Evolutionary conservation across 78 protist genomes (phyloP).

Genomic region (Dictyostelium discoideum): DNA sequence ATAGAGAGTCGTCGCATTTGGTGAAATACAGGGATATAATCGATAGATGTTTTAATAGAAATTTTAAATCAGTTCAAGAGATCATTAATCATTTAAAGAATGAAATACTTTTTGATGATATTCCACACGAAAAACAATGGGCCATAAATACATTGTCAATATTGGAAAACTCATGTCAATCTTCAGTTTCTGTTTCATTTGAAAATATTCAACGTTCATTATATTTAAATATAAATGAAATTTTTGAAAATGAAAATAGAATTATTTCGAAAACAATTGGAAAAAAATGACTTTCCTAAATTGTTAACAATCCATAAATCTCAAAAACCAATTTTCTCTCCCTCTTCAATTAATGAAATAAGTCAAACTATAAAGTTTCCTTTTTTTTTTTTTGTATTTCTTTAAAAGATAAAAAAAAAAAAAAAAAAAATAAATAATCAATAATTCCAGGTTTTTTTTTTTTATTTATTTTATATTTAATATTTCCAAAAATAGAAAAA

Average conservation of each 20-base stretch:
- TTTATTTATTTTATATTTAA: no score
- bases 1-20: neutral
- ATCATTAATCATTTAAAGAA: no score
- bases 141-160: neutral
- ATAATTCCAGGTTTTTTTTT: no score
- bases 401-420: no score
- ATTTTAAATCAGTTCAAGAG: neutral
- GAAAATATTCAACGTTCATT: neutral
- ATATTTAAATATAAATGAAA: neutral
- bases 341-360: neutral
- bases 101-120: neutral
- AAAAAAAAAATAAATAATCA: no score
- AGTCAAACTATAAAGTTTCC: neutral
- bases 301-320: neutral
- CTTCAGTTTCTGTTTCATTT: neutral
- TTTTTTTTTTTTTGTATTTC: no score
- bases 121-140: slow-evolving; percentile 11
- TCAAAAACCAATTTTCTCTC: neutral
- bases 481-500: no score
- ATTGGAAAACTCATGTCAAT: neutral
- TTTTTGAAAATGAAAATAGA: slow-evolving; percentile 20
- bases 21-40: neutral
- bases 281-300: no score
- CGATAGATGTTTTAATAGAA: slow-evolving; percentile 14
- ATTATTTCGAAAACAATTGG: neutral